These are phyloP conservation scores for Inonotus hispidus DNA, from an alignment of 1,284 basidiomycete genomes.

Conservation along the genomic window DNA sequence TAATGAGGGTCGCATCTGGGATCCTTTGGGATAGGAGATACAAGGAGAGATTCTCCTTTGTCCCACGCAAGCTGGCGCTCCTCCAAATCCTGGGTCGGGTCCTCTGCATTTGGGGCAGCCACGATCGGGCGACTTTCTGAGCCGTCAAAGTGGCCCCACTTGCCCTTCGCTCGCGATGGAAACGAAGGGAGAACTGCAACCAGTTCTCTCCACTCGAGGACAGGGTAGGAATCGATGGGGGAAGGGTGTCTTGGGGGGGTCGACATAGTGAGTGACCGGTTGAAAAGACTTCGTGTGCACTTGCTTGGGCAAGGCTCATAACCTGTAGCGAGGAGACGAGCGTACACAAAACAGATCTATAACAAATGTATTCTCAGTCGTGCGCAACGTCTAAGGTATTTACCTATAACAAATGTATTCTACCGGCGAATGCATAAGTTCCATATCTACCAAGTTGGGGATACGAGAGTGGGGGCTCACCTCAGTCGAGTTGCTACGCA, in stretches of 20 bases:
- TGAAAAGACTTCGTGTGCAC: not conserved
- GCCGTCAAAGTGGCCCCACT: conserved; percentile 12
- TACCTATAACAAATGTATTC: too few species aligned
- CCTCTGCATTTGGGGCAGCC: not conserved
- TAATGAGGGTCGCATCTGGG: conserved; percentile 27
- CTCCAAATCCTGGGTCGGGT: not conserved
- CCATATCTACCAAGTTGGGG: too few species aligned
- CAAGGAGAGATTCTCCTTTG: conserved; percentile 25
- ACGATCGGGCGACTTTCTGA: not conserved
- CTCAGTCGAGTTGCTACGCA: too few species aligned
- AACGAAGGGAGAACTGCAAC: not conserved
- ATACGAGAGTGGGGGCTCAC: too few species aligned
- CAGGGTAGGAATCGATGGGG: conserved; percentile 2
- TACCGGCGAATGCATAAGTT: too few species aligned
- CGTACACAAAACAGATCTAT: too few species aligned
- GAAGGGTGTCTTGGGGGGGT: not conserved
- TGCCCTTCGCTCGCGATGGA: conserved; percentile 1
- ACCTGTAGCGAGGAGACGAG: not conserved
- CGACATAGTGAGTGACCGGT: not conserved
- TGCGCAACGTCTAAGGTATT: too few species aligned
- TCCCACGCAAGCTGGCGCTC: conserved; percentile 21
- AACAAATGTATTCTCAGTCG: too few species aligned
- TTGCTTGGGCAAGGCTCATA: not conserved
- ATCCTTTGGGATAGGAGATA: conserved; percentile 27
- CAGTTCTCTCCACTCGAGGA: conserved; percentile 8